A percentile compares a stretch with the other conserved stretches of the same genome.
Evolutionary conservation across 768 basidiomycete species (phyloP).

Genomic region (Boletus coccyginus): DNA sequence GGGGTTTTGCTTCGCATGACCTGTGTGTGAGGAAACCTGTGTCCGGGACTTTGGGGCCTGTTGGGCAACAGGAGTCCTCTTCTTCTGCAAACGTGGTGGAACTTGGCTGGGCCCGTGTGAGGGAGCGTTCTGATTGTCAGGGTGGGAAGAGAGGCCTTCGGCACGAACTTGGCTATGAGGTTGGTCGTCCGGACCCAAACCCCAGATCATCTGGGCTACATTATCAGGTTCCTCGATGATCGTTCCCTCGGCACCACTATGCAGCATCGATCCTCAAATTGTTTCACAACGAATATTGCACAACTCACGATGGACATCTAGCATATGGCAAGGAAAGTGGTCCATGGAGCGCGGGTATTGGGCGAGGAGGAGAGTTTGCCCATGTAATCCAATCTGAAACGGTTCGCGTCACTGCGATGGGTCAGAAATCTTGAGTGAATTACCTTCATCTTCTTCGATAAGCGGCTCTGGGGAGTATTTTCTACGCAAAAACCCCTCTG

Average conservation of each 20-base stretch:
- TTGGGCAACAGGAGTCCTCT: constrained; percentile 6
- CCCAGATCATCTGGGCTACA: constrained; percentile 77
- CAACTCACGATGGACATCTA: constrained; percentile 78
- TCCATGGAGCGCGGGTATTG: constrained; percentile 84
- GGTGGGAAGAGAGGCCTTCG: constrained; percentile 9
- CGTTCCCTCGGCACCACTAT: constrained; percentile 81
- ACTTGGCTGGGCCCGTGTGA: constrained; percentile 12
- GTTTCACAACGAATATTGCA: not conserved
- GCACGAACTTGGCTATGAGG: constrained; percentile 18
- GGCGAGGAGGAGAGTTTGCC: constrained; percentile 74
- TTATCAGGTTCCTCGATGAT: constrained; percentile 72
- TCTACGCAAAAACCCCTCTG: constrained; percentile 45
- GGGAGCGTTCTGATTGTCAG: constrained; percentile 6
- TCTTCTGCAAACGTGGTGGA: constrained; percentile 26
- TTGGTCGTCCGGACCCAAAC: constrained; percentile 50
- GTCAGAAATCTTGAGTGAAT: constrained; percentile 16
- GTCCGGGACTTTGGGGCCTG: constrained; percentile 17
- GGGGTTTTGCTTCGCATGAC: constrained; percentile 6
- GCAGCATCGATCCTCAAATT: not conserved
- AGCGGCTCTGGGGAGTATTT: constrained; percentile 26
- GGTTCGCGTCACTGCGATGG: not conserved
- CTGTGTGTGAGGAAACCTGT: constrained; percentile 1
- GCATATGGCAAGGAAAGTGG: constrained; percentile 84
- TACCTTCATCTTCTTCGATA: constrained; percentile 40
- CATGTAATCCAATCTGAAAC: constrained; percentile 66